Evolutionary conservation across 2,329 filamentous ascomycete species (phyloP).

Genomic region (Xylariaceae sp.): DNA sequence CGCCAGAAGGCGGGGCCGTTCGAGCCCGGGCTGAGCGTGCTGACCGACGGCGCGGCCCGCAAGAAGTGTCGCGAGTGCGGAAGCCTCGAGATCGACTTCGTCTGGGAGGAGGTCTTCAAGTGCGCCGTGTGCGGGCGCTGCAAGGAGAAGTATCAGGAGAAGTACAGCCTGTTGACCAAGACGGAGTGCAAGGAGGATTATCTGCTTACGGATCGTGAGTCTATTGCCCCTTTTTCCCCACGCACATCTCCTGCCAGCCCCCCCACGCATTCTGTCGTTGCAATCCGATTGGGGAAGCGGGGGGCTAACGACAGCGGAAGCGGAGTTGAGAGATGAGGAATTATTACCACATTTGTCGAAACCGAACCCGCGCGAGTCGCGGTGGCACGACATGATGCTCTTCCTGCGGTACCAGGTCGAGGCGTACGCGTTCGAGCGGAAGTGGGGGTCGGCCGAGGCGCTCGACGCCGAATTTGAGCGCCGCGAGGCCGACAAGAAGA

Average conservation of each 20-base stretch:
- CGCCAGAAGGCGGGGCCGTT: slow-evolving; percentile 79
- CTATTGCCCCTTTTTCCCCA: not conserved
- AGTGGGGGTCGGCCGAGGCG: slow-evolving; percentile 87
- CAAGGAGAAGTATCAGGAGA: slow-evolving; percentile 88
- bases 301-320: slow-evolving; percentile 43
- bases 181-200: slow-evolving; percentile 97
- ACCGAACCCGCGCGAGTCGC: slow-evolving; percentile 92
- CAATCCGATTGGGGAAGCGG: not conserved
- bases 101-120: slow-evolving; percentile 85
- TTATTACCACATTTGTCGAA: slow-evolving; percentile 84
- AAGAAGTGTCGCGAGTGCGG: slow-evolving; percentile 84
- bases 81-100: slow-evolving; percentile 87
- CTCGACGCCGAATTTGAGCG: slow-evolving; percentile 87
- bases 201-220: slow-evolving; percentile 84
- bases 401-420: slow-evolving; percentile 94
- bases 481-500: slow-evolving; percentile 78
- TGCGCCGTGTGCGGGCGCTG: slow-evolving; percentile 77
- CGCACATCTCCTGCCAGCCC: not conserved
- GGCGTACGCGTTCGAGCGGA: slow-evolving; percentile 83
- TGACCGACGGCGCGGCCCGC: slow-evolving; percentile 64
- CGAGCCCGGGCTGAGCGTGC: slow-evolving; percentile 82
- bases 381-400: slow-evolving; percentile 99
- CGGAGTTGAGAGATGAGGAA: slow-evolving; percentile 86
- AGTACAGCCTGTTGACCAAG: slow-evolving; percentile 94
- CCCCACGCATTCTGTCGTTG: not conserved